Base-by-base conservation (phyloP, 305 asterid genomes). In the Solanum chacoense region DNA sequence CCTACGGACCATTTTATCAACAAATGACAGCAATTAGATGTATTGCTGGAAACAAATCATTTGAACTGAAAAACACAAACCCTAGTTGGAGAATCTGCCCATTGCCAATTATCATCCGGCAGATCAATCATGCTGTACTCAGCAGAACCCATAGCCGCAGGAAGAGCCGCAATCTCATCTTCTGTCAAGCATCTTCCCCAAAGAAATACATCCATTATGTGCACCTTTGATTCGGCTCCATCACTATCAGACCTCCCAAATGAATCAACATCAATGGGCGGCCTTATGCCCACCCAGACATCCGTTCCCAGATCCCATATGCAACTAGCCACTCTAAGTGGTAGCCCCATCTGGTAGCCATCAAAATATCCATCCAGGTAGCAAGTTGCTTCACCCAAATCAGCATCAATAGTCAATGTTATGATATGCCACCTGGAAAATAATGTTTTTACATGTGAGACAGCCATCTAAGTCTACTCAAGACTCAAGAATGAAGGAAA, bases 191-290 rank as follows among this genome's bases (percentile, higher is more conserved):
- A 95, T 92, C 98, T 95, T 93, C 98, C 98, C 99, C 99, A 98
- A 76, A 98, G 95, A 93, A 98, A 95, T 90, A 93, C 94, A 93
- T 98, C 99, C 99, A 98, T 98, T 89, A 98, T 92, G 89, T 94
- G 98, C 98, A 98, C 96, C 93, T 98, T 98, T 79, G 99, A 94
- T 91, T 98, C 99, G 79, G 95, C 91, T 88, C 96, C 98, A 93
- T 96, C 99, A 63, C 99, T 98, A 89, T 98, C 99, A n/a, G 99
- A 96, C 93, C 99, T 95, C 93, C 99, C 99, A 84, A 96, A 98
- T 59, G 99, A 98, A 90, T 98, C 99, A 93, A 96, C 89, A 94
- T 96, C 99, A 9, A 92, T 93, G 32, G 98, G 98, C 38, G 99
- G 99, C 88, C 99, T 93, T 88, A 94, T 92, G 78, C 99, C 99